Conservation (phyloP, 768 basidiomycete genomes). For the Phanerodontia chrysosporium region DNA sequence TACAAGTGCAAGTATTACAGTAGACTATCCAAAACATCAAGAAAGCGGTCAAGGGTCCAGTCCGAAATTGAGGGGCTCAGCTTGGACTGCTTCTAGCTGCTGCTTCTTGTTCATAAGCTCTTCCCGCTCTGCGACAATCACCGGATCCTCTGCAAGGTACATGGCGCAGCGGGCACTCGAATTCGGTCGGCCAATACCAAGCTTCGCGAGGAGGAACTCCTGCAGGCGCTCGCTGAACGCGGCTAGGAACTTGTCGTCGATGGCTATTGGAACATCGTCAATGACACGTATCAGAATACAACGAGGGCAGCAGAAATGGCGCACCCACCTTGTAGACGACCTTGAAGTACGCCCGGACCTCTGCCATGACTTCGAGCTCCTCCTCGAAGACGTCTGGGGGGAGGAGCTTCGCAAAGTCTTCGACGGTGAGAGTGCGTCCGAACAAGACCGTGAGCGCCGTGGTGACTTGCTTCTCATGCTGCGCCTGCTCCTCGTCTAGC, state of each 20-base stretch:
- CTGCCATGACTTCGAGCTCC: conserved; percentile 61
- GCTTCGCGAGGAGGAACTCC: no score
- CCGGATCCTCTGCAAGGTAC: conserved; percentile 43
- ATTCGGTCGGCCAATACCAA: conserved; percentile 29
- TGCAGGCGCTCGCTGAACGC: conserved; percentile 26
- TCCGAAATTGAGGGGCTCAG: conserved; percentile 29
- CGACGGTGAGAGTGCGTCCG: neutral
- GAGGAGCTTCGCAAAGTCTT: conserved; percentile 9
- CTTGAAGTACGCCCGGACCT: conserved; percentile 69
- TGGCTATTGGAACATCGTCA: conserved; percentile 13
- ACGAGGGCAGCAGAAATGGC: neutral
- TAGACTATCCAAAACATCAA: no score
- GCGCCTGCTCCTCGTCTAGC: neutral
- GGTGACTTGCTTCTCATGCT: neutral
- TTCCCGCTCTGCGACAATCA: conserved; percentile 30
- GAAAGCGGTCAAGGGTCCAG: conserved; percentile 12
- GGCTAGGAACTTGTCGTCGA: conserved; percentile 30
- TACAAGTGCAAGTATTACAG: no score
- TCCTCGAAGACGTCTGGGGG: conserved; percentile 43
- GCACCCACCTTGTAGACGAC: conserved; percentile 35
- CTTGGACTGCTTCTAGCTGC: conserved; percentile 36
- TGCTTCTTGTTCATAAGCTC: conserved; percentile 29
- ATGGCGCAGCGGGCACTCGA: conserved; percentile 32
- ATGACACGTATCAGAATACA: conserved; percentile 15
- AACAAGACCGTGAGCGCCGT: neutral